phyloP scores from a whole-genome alignment of 2,329 filamentous ascomycete species.

The Lachnellula subtilissima region DNA sequence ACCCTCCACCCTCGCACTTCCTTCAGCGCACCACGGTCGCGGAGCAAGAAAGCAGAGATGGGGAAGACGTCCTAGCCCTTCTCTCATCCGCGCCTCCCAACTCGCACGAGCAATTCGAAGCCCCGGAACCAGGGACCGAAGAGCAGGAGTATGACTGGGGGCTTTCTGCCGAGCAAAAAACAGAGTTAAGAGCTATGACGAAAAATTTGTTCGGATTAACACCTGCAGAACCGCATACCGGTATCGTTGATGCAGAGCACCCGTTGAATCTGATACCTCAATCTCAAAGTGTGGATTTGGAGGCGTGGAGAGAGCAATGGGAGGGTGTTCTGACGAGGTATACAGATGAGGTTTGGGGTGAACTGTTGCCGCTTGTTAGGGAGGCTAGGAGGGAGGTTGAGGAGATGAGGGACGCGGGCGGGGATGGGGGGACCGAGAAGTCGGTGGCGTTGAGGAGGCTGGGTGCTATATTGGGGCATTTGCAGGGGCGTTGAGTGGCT shows the following conservation, averaged over 20 bases:
- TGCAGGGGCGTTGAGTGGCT: conserved; percentile 9
- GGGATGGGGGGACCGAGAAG: neutral
- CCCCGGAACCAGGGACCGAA: conserved; percentile 21
- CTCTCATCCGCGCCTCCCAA: conserved; percentile 29
- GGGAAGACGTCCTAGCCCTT: conserved; percentile 37
- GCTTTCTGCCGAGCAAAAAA: conserved; percentile 23
- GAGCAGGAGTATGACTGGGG: conserved; percentile 27
- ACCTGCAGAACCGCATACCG: conserved; percentile 11
- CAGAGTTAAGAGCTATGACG: conserved; percentile 23
- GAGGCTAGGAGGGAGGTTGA: conserved; percentile 54
- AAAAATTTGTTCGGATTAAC: conserved; percentile 20
- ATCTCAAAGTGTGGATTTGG: conserved; percentile 15
- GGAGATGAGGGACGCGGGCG: conserved; percentile 27
- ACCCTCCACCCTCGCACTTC: neutral
- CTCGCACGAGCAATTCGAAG: conserved; percentile 17
- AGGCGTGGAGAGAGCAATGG: conserved; percentile 52
- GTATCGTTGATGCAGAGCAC: conserved; percentile 12
- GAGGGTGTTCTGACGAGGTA: conserved; percentile 51
- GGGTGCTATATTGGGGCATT: conserved; percentile 21
- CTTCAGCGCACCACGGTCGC: conserved; percentile 8
- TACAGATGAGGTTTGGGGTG: conserved; percentile 65
- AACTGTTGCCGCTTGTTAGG: conserved; percentile 50
- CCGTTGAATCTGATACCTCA: conserved; percentile 23
- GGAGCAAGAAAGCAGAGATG: conserved; percentile 33
- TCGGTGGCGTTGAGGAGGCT: conserved; percentile 20